These are phyloP conservation scores for Cicer pinnatifidum DNA, from an alignment of 306 rosid species.

Conservation along the genomic window DNA sequence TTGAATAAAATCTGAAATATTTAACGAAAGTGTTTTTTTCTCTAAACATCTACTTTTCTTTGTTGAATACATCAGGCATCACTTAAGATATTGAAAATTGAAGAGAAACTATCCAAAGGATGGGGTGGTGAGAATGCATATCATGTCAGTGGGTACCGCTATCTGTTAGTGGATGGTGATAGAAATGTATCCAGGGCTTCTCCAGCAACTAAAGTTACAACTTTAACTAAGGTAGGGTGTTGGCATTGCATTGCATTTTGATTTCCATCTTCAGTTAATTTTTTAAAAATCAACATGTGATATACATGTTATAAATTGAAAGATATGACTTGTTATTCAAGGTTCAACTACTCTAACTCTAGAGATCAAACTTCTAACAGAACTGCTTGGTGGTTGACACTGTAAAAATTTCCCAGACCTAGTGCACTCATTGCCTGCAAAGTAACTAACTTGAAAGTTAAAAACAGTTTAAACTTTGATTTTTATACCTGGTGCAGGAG, in stretches of 20 bases:
- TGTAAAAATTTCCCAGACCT: neutral
- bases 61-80: conserved; percentile 66
- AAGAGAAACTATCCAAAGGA: conserved; percentile 95
- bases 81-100: conserved; percentile 79
- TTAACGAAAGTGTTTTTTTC: conserved; percentile 19
- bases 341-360: conserved; percentile 19
- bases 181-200: conserved; percentile 92
- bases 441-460: conserved; percentile 1
- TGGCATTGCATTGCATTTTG: conserved; percentile 22
- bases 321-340: conserved; percentile 31
- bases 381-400: conserved; percentile 32
- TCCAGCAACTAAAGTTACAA: conserved; percentile 89
- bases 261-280: conserved; percentile 1
- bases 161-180: conserved; percentile 83
- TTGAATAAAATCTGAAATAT: conserved; percentile 35
- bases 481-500: conserved; percentile 59
- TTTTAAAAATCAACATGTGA: neutral
- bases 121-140: conserved; percentile 99
- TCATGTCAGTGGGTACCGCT: conserved; percentile 92
- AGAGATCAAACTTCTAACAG: conserved; percentile 26
- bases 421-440: conserved; percentile 31
- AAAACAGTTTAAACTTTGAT: conserved; percentile 27
- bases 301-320: conserved; percentile 34
- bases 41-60: conserved; percentile 40
- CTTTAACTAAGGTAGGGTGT: conserved; percentile 77